A percentile compares a stretch with the other conserved stretches of the same genome.
phyloP scores from a whole-genome alignment of 2,329 filamentous ascomycete genomes.

The Fusarium albidum region DNA sequence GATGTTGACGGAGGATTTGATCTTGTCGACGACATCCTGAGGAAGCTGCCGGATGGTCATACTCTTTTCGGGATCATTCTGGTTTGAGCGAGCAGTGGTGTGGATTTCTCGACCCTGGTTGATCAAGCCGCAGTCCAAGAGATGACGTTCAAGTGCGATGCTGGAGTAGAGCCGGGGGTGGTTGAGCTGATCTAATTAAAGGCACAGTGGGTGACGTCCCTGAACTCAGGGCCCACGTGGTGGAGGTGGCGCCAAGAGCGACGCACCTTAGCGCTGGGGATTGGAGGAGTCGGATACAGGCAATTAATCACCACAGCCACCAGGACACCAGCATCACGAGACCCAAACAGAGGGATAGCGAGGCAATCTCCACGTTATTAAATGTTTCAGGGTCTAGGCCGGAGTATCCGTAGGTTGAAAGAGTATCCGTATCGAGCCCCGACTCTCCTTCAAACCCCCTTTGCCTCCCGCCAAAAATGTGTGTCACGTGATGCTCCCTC shows the following conservation, averaged over 20 bases:
- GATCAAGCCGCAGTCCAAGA: conserved; percentile 7
- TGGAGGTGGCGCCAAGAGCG: conserved; percentile 37
- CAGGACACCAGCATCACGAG: background rate
- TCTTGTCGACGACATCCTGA: conserved; percentile 74
- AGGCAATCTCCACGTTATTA: background rate
- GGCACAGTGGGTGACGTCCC: conserved; percentile 31
- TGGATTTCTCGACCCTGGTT: background rate
- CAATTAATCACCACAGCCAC: conserved; percentile 19
- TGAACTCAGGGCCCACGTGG: conserved; percentile 32
- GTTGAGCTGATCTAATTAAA: conserved; percentile 29
- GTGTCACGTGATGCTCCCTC: conserved; percentile 27
- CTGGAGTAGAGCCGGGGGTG: conserved; percentile 17
- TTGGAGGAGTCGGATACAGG: conserved; percentile 14
- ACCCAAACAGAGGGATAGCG: background rate
- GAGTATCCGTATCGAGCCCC: conserved; percentile 2
- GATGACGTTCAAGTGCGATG: conserved; percentile 21
- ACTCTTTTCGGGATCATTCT: conserved; percentile 37
- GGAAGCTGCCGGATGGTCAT: conserved; percentile 77
- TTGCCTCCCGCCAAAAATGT: conserved; percentile 5
- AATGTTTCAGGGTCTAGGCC: background rate
- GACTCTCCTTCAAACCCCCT: background rate
- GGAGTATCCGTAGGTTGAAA: background rate
- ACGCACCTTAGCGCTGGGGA: conserved; percentile 18
- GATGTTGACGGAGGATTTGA: conserved; percentile 86
- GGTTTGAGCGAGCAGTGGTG: background rate